Conservation (phyloP, 1,284 basidiomycete genomes). For the Puccinia polysora region DNA sequence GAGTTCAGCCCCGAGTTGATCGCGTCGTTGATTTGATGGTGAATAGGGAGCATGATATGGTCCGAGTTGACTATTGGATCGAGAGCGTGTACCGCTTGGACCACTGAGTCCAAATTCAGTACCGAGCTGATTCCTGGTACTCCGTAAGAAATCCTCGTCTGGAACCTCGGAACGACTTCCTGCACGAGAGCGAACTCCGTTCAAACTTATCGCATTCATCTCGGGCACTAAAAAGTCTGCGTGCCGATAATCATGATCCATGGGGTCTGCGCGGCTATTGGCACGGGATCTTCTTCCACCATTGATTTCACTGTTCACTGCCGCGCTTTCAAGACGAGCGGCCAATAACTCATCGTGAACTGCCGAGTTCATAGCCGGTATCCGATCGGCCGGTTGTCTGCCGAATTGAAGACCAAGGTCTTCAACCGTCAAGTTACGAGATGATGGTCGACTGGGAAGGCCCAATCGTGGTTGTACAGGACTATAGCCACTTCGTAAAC, state of each 20-base stretch:
- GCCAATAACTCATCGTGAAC: conserved; percentile 24
- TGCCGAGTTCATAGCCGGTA: not conserved
- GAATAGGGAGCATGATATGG: not conserved
- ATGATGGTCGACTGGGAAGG: conserved; percentile 33
- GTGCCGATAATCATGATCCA: conserved; percentile 3
- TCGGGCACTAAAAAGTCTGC: conserved; percentile 4
- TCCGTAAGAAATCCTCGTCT: conserved; percentile 3
- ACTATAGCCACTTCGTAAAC: conserved; percentile 19
- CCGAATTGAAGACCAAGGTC: conserved; percentile 28
- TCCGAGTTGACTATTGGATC: conserved; percentile 24
- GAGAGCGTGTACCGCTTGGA: not conserved
- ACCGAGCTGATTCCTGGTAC: conserved; percentile 8
- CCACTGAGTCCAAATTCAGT: not conserved
- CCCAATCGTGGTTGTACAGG: conserved; percentile 10
- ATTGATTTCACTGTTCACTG: conserved; percentile 36
- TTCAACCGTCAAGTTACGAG: conserved; percentile 39
- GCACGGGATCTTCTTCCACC: conserved; percentile 26
- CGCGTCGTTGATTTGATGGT: conserved; percentile 1
- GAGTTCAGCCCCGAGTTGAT: conserved; percentile 32
- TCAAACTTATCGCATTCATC: not conserved
- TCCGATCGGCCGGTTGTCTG: not conserved
- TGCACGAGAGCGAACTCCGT: conserved; percentile 20
- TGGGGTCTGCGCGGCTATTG: conserved; percentile 17
- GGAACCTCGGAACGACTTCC: conserved; percentile 18
- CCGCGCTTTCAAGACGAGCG: conserved; percentile 31